Evolutionary conservation across 345 rosid genomes (phyloP).

Genomic region (Isatis tinctoria): DNA sequence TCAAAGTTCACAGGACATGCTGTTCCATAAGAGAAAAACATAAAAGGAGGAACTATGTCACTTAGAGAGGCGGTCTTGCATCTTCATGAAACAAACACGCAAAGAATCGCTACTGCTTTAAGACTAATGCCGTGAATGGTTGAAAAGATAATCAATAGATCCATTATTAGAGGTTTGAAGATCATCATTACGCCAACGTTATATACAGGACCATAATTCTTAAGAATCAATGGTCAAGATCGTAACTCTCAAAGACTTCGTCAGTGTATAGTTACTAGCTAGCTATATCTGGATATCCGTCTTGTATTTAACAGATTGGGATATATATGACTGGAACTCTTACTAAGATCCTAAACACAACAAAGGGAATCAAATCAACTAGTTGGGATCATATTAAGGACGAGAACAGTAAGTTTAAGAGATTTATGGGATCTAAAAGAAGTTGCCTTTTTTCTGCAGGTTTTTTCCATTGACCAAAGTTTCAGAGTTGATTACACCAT

Average conservation of each 20-base stretch:
- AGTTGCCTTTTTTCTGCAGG: not conserved
- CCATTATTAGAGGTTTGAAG: too few species aligned
- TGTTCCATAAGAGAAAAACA: slow-evolving; percentile 21
- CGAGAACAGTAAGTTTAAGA: not conserved
- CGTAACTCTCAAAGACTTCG: not conserved
- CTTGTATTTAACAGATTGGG: not conserved
- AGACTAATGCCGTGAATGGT: not conserved
- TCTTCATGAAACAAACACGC: not conserved
- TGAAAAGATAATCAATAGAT: too few species aligned
- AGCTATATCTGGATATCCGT: not conserved
- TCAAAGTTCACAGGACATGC: slow-evolving; percentile 64
- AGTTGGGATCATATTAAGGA: not conserved
- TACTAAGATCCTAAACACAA: not conserved
- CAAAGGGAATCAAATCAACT: not conserved
- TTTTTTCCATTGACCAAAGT: not conserved
- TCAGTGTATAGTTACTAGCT: not conserved
- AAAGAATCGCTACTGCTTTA: not conserved
- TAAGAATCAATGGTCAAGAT: not conserved
- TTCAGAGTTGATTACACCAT: not conserved
- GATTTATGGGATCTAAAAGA: not conserved
- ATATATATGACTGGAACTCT: not conserved
- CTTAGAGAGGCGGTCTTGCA: not conserved
- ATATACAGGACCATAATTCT: not conserved
- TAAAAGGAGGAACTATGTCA: not conserved
- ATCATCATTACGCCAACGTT: not conserved